Conservation (phyloP, 371 early-diverging fungal species). For the Mortierella sp. region DNA sequence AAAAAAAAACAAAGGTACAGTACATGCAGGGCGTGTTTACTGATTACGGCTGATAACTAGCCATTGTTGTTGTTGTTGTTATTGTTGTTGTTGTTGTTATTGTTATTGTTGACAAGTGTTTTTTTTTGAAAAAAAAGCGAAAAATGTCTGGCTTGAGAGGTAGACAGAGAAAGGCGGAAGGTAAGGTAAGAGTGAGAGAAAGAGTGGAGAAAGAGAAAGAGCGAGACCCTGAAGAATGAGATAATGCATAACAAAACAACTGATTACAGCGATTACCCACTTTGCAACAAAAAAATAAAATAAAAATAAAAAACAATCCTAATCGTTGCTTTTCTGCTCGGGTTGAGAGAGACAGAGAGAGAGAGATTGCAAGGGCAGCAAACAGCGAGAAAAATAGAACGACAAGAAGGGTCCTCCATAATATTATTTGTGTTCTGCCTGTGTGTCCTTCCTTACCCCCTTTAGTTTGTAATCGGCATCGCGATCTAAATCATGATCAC, state of each 20-base stretch:
- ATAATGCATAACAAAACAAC: neutral
- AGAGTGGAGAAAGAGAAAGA: neutral
- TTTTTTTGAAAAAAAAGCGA: no score
- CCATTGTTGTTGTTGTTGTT: no score
- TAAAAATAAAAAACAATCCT: neutral
- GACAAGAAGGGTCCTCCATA: neutral
- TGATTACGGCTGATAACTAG: no score
- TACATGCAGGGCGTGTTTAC: no score
- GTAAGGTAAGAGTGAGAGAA: no score
- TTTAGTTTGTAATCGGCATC: conserved; percentile 9
- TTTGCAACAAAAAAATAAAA: neutral
- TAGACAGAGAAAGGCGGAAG: no score
- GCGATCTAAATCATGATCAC: neutral
- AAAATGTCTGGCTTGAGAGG: no score
- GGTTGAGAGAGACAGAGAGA: neutral
- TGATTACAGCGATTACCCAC: neutral
- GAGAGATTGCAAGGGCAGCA: neutral
- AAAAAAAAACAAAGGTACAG: no score
- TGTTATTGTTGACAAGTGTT: no score
- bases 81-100: no score
- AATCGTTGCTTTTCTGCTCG: neutral
- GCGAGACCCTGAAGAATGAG: neutral
- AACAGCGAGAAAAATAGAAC: neutral
- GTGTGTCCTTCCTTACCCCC: neutral
- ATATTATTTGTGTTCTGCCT: neutral